These are phyloP conservation scores for Pyronema omphalodes DNA, from an alignment of 495 filamentous ascomycete species.

Conservation along the genomic window DNA sequence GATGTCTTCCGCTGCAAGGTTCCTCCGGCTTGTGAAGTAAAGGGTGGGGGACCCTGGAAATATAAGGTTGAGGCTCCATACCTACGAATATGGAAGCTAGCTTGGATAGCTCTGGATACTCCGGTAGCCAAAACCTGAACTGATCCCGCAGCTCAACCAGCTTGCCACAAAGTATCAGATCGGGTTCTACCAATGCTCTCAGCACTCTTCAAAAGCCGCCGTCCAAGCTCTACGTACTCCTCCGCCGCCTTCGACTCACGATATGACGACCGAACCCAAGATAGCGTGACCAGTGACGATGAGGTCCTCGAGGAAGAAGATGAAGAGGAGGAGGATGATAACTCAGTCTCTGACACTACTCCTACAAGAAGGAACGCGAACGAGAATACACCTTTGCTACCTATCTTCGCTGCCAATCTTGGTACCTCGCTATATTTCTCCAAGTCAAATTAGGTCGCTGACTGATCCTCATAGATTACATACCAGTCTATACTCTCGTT, in stretches of 20 bases:
- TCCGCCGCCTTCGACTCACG: neutral
- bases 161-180: too few species aligned
- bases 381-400: constrained; percentile 46
- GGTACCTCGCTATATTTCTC: constrained; percentile 31
- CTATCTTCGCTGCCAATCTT: constrained; percentile 65
- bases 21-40: too few species aligned
- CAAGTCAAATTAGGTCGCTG: neutral
- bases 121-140: too few species aligned
- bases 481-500: constrained; percentile 79
- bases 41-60: too few species aligned
- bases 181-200: neutral
- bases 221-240: neutral
- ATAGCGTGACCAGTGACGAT: neutral
- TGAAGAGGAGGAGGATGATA: neutral
- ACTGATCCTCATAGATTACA: constrained; percentile 32
- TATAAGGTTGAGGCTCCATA: too few species aligned
- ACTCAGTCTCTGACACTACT: neutral
- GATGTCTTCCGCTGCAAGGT: too few species aligned
- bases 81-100: too few species aligned
- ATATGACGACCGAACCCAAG: neutral
- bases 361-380: constrained; percentile 35
- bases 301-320: neutral
- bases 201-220: neutral
- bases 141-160: too few species aligned
- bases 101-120: too few species aligned